These are phyloP conservation scores for Nannizziopsis barbatae DNA, from an alignment of 2,329 filamentous ascomycete genomes.

Conservation along the genomic window DNA sequence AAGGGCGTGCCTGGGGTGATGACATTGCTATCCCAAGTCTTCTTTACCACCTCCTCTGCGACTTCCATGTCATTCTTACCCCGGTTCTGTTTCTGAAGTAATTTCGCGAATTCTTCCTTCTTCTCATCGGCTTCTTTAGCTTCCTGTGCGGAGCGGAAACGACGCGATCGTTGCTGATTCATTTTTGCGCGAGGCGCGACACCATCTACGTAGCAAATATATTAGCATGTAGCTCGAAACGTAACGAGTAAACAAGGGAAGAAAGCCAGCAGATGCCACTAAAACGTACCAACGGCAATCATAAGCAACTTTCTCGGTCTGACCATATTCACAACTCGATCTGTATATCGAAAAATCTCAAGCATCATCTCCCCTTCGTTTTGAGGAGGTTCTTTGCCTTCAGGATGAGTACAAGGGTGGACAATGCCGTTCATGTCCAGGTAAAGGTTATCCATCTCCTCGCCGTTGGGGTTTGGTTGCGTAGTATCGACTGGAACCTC, in stretches of 20 bases:
- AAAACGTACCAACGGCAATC: conserved; percentile 71
- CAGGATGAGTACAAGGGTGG: conserved; percentile 94
- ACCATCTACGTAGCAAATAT: conserved; percentile 52
- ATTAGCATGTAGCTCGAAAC: conserved; percentile 21
- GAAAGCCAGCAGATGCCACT: conserved; percentile 9
- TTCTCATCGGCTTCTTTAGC: conserved; percentile 88
- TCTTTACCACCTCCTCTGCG: conserved; percentile 56
- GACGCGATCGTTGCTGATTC: conserved; percentile 95
- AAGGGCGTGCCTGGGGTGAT: conserved; percentile 97
- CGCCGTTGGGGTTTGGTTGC: conserved; percentile 83
- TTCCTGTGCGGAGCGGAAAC: conserved; percentile 88
- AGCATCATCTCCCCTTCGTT: conserved; percentile 99
- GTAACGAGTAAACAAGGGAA: conserved; percentile 15
- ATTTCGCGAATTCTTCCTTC: conserved; percentile 74
- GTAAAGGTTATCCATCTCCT: conserved; percentile 96
- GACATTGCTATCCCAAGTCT: conserved; percentile 79
- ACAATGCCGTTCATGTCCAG: conserved; percentile 99
- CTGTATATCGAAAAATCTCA: conserved; percentile 96
- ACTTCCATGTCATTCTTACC: conserved; percentile 52
- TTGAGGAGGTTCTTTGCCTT: conserved; percentile 78
- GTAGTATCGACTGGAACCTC: conserved; percentile 76
- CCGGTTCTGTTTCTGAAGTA: conserved; percentile 68
- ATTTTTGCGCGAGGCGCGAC: conserved; percentile 97
- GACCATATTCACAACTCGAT: conserved; percentile 97
- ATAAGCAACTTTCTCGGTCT: conserved; percentile 89